A percentile compares a stretch with the other conserved stretches of the same genome.
phyloP scores from a whole-genome alignment of 1,284 basidiomycete genomes.

The Malassezia sympodialis region DNA sequence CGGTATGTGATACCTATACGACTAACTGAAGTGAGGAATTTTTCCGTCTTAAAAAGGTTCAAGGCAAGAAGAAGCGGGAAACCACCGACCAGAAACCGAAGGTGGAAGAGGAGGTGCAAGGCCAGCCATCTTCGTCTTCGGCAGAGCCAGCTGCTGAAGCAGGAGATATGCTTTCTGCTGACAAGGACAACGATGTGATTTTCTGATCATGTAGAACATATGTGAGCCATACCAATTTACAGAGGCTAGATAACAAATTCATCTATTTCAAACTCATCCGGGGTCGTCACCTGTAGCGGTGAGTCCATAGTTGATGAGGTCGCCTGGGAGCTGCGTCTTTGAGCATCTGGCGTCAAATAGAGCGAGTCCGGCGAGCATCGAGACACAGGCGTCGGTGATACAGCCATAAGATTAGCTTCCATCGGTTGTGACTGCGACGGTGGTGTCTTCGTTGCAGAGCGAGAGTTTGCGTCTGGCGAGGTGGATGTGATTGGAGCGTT shows the following conservation, averaged over 20 bases:
- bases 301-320: not conserved
- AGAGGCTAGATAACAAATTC: not conserved
- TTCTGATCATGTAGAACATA: conserved; percentile 23
- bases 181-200: conserved; percentile 47
- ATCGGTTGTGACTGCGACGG: not conserved
- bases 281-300: not conserved
- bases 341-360: not conserved
- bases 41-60: conserved; percentile 45
- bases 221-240: not conserved
- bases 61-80: conserved; percentile 32
- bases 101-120: conserved; percentile 2
- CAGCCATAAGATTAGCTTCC: not conserved
- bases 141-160: conserved; percentile 7
- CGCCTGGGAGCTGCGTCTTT: not conserved
- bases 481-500: not conserved
- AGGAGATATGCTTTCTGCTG: conserved; percentile 35
- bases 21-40: conserved; percentile 35
- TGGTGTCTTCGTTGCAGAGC: not conserved
- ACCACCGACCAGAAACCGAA: conserved; percentile 16
- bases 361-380: not conserved
- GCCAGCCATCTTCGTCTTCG: not conserved
- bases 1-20: conserved; percentile 9
- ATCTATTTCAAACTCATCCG: not conserved
- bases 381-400: not conserved
- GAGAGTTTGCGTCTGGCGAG: not conserved